phyloP scores from a whole-genome alignment of 345 rosid species.

The Eucalyptus virginea region DNA sequence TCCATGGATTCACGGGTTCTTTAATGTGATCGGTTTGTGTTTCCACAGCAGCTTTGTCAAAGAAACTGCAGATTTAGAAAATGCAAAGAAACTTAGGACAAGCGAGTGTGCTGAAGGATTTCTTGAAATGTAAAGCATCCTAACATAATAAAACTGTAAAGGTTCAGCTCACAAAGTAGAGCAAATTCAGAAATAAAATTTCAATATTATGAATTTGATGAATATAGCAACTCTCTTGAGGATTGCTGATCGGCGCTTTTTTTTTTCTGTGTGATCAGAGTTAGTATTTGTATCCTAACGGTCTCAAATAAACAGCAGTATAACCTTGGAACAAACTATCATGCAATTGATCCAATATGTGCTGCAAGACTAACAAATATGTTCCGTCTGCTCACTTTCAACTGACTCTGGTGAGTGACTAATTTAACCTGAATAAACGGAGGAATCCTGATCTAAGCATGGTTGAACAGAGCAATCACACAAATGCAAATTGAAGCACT shows the following conservation, averaged over 20 bases:
- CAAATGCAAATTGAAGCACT: neutral
- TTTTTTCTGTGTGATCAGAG: too few relatives aligned
- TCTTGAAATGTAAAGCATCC: neutral
- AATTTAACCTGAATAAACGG: neutral
- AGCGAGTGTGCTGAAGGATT: neutral
- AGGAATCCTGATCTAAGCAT: neutral
- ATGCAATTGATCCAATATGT: neutral
- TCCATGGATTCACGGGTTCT: constrained; percentile 12
- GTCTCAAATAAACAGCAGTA: neutral
- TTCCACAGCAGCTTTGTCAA: constrained; percentile 27
- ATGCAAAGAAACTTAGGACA: neutral
- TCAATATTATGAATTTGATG: neutral
- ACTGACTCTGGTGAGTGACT: neutral
- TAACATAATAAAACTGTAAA: neutral
- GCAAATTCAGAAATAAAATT: neutral
- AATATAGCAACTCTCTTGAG: neutral
- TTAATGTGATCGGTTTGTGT: constrained; percentile 2
- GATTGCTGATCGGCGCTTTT: too few relatives aligned
- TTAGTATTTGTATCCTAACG: too few relatives aligned
- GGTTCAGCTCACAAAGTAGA: neutral
- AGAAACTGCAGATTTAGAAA: constrained; percentile 6
- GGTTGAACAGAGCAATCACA: neutral
- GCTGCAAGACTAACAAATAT: neutral
- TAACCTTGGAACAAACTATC: neutral
- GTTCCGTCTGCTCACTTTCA: neutral